These are phyloP conservation scores for Rhodofomes roseus DNA, from an alignment of 1,284 basidiomycete genomes.

Conservation along the genomic window DNA sequence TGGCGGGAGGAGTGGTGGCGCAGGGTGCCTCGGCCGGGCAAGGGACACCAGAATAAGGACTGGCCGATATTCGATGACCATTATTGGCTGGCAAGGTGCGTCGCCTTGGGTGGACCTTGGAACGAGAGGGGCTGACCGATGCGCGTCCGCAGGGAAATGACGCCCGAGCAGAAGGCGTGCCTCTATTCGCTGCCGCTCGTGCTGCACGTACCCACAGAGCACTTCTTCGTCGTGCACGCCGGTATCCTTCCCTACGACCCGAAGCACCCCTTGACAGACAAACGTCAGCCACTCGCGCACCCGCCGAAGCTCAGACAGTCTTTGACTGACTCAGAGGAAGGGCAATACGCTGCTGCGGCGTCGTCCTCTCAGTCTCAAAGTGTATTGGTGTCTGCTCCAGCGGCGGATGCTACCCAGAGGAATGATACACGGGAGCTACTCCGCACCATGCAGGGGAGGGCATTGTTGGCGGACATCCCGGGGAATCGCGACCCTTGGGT, in stretches of 20 bases:
- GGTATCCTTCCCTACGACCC: slow-evolving; percentile 77
- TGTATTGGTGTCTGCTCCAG: neutral
- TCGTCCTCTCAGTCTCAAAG: too few species aligned
- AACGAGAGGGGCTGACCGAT: slow-evolving; percentile 4
- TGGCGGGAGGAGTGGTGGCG: slow-evolving; percentile 44
- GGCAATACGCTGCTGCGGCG: too few species aligned
- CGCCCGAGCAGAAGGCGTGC: slow-evolving; percentile 59
- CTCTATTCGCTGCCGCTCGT: slow-evolving; percentile 67
- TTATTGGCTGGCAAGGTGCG: slow-evolving; percentile 65
- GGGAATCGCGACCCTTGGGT: slow-evolving; percentile 77
- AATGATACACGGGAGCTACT: slow-evolving; percentile 17
- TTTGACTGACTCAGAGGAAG: too few species aligned
- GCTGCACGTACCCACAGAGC: slow-evolving; percentile 73
- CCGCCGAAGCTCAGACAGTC: slow-evolving; percentile 34
- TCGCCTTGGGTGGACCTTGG: neutral
- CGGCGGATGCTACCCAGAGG: neutral
- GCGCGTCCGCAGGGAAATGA: slow-evolving; percentile 41
- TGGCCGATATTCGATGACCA: slow-evolving; percentile 78
- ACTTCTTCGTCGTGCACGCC: slow-evolving; percentile 80
- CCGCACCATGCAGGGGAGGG: slow-evolving; percentile 46
- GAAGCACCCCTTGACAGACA: slow-evolving; percentile 39
- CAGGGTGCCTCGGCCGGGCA: slow-evolving; percentile 27
- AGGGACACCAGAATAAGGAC: slow-evolving; percentile 47
- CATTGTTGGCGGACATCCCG: slow-evolving; percentile 58
- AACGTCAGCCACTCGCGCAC: slow-evolving; percentile 64